Evolutionary conservation across 805 yeast species (phyloP).

Genomic region (Yarrowia deformans): DNA sequence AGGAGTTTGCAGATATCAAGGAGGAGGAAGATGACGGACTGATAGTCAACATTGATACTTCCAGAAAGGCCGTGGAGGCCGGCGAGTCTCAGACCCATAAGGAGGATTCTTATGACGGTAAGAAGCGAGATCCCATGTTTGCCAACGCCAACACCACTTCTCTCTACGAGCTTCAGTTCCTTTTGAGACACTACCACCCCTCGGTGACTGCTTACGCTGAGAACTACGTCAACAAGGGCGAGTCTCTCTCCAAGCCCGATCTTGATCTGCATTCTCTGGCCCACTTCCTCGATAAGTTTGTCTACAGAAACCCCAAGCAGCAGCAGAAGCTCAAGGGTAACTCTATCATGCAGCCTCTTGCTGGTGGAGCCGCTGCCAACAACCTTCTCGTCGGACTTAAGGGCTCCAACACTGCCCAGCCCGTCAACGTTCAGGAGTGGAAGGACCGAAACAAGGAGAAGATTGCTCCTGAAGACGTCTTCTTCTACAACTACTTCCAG

Average conservation of each 20-base stretch:
- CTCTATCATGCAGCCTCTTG: slow-evolving; percentile 97
- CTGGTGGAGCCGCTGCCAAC: slow-evolving; percentile 68
- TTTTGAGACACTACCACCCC: slow-evolving; percentile 88
- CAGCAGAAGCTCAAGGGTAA: slow-evolving; percentile 78
- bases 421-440: slow-evolving; percentile 91
- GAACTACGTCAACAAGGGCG: slow-evolving; percentile 50
- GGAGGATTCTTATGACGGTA: slow-evolving; percentile 68
- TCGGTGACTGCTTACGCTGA: slow-evolving; percentile 83
- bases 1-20: slow-evolving; percentile 50
- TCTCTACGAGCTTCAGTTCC: slow-evolving; percentile 83
- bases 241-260: slow-evolving; percentile 74
- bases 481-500: slow-evolving; percentile 83
- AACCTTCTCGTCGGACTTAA: slow-evolving; percentile 41
- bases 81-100: slow-evolving; percentile 33
- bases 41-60: slow-evolving; percentile 26
- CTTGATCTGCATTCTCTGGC: slow-evolving; percentile 84
- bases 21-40: slow-evolving; percentile 43
- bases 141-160: slow-evolving; percentile 86
- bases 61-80: slow-evolving; percentile 19
- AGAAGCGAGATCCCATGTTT: slow-evolving; percentile 89
- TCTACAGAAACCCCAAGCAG: slow-evolving; percentile 88
- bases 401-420: slow-evolving; percentile 55
- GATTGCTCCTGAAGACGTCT: slow-evolving; percentile 84
- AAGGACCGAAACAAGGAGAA: slow-evolving; percentile 61
- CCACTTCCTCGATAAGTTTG: slow-evolving; percentile 94